These are phyloP conservation scores for Neohortaea acidophila DNA, from an alignment of 495 filamentous ascomycete genomes.

Conservation along the genomic window DNA sequence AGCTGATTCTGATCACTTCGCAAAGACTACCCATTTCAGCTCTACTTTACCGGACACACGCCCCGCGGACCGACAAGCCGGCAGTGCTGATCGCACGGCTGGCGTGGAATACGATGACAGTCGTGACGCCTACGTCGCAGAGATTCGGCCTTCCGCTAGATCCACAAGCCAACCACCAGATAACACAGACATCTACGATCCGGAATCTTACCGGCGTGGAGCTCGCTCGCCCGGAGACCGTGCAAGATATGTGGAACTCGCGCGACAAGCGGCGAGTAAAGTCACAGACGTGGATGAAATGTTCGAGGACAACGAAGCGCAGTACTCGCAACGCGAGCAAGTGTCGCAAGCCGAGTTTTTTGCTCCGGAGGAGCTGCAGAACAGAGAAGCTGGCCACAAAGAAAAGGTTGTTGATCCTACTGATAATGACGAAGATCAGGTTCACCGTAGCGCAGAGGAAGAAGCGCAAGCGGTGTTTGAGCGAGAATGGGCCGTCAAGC, in stretches of 20 bases:
- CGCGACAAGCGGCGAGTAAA: conserved; percentile 9
- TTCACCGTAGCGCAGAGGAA: conserved; percentile 18
- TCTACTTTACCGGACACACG: too few relatives aligned
- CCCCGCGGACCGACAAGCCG: too few relatives aligned
- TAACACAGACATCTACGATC: conserved; percentile 27
- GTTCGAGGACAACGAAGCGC: conserved; percentile 13
- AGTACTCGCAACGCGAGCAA: conserved; percentile 8
- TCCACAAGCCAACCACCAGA: conserved; percentile 14
- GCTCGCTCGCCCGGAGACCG: too few relatives aligned
- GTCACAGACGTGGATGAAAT: conserved; percentile 3
- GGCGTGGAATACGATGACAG: conserved; percentile 9
- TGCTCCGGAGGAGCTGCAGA: conserved; percentile 13
- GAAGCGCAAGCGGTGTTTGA: conserved; percentile 1
- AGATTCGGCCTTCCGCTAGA: conserved; percentile 12
- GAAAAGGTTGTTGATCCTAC: conserved; percentile 9
- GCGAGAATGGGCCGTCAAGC: not conserved
- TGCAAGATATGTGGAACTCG: conserved; percentile 5
- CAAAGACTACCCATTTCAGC: too few relatives aligned
- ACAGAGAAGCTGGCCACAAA: conserved; percentile 9
- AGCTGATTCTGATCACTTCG: too few relatives aligned
- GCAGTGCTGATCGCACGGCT: too few relatives aligned
- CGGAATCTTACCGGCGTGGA: conserved; percentile 23
- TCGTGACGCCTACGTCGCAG: conserved; percentile 7
- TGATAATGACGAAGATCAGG: conserved; percentile 19
- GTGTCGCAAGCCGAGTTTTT: conserved; percentile 20